Base-by-base conservation (phyloP, 2,329 filamentous ascomycete genomes). In the Colletotrichum higginsianum region DNA sequence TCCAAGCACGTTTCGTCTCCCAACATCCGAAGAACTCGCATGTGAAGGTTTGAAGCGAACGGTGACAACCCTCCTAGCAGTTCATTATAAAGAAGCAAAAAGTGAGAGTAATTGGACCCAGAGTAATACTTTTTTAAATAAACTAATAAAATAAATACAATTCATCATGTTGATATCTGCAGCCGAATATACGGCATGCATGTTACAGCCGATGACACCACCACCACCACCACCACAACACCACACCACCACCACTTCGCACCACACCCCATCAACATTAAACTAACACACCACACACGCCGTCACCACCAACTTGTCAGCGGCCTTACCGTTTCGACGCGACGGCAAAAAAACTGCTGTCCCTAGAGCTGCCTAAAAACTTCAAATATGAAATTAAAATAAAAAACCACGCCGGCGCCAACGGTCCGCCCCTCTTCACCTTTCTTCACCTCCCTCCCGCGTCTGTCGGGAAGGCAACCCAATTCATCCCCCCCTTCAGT, bases 241-340 rank as follows among this genome's bases (percentile, higher is more conserved):
- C 7, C 21, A 21, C 30, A 8, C 2, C 23, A 21, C 40, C 46
- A 35, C 16, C 3, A 18, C 30, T 30, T 30, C 30, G 8, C 35
- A 11, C 2, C 21, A 16, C 35, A 26, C 26, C 26, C 26, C 26
- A 26, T 26, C 26, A 26, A 4, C 26, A 26, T 26, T 26, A 4
- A 26, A 26, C 26, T 26, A 26, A 26, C 26, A 26, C 26, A 9
- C 5, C 23, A 23, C 42, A 30, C 30, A 30, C 46, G 21, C 16
- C 6, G 5, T 42, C 18, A 30, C 40, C 61, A 57, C 63, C 44
- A 23, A 42, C 13, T 50, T 35, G 62, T 35, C 26, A 40, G 35
- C 49, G 30, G 56, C 65, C 68, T 58, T 65, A 71, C 65, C 68
- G 52, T 71, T 68, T 71, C 68, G 57, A 63, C 52, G 63, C 40